Evolutionary conservation across 176 grass and related monocot species (phyloP).

Genomic region (Musa schizocarpa): DNA sequence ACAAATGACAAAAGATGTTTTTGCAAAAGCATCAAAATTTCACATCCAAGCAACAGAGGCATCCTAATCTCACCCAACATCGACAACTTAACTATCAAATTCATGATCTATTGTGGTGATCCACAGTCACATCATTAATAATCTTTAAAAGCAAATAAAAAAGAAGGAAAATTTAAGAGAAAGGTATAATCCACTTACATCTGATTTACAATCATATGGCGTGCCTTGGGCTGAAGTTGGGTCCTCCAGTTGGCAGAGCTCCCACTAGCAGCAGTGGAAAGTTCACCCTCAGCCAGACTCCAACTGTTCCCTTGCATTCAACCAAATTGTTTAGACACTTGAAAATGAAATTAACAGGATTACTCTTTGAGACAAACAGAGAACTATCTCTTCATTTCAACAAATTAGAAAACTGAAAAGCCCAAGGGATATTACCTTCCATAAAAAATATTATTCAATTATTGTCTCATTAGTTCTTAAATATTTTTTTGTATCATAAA

Average conservation of each 20-base stretch:
- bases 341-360: neutral
- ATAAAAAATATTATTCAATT: too few relatives aligned
- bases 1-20: too few relatives aligned
- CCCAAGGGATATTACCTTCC: too few relatives aligned
- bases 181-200: constrained; percentile 28
- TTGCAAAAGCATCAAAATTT: too few relatives aligned
- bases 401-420: too few relatives aligned
- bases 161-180: constrained; percentile 7
- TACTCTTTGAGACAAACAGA: neutral
- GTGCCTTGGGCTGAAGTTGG: constrained; percentile 61
- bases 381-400: too few relatives aligned
- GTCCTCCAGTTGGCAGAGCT: constrained; percentile 37
- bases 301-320: too few relatives aligned
- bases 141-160: neutral
- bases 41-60: neutral
- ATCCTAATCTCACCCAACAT: neutral
- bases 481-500: too few relatives aligned
- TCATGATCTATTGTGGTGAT: neutral
- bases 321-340: too few relatives aligned
- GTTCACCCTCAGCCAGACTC: too few relatives aligned
- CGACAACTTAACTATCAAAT: neutral
- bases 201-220: constrained; percentile 68
- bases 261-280: too few relatives aligned
- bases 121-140: neutral
- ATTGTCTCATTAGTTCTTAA: too few relatives aligned